A percentile compares a stretch with the other conserved stretches of the same genome.
phyloP scores from a whole-genome alignment of 805 yeast genomes.

The Candida glaebosa region DNA sequence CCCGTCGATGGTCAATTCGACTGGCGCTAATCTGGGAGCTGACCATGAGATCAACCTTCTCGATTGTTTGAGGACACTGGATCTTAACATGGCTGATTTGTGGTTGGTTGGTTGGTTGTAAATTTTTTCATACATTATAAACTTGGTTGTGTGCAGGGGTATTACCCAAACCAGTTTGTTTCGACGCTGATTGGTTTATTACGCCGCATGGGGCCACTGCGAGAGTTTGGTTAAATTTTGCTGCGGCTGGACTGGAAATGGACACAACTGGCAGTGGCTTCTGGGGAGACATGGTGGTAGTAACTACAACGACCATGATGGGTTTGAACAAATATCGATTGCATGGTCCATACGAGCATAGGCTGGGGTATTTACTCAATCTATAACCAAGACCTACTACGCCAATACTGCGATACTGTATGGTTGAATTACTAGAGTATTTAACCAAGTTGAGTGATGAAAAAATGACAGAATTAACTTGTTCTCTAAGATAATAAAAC shows the following conservation, averaged over 20 bases:
- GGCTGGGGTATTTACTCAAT: neutral
- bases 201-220: neutral
- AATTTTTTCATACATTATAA: conserved; percentile 1
- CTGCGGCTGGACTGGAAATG: neutral
- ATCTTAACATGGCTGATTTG: conserved; percentile 12
- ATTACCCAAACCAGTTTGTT: conserved; percentile 1
- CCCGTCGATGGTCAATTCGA: conserved; percentile 62
- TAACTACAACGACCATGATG: too few relatives aligned
- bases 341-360: neutral
- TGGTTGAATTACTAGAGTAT: too few relatives aligned
- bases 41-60: conserved; percentile 19
- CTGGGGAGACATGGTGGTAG: too few relatives aligned
- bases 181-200: conserved; percentile 1
- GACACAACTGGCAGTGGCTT: neutral
- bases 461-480: too few relatives aligned
- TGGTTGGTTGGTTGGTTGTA: conserved; percentile 2
- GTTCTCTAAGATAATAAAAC: too few relatives aligned
- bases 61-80: conserved; percentile 19
- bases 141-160: neutral
- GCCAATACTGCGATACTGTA: too few relatives aligned
- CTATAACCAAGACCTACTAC: too few relatives aligned
- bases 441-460: too few relatives aligned
- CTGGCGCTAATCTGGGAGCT: conserved; percentile 44
- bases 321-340: neutral
- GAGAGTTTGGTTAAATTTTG: neutral